Base-by-base conservation (phyloP, 495 filamentous ascomycete species). In the Lichina pygmaea region DNA sequence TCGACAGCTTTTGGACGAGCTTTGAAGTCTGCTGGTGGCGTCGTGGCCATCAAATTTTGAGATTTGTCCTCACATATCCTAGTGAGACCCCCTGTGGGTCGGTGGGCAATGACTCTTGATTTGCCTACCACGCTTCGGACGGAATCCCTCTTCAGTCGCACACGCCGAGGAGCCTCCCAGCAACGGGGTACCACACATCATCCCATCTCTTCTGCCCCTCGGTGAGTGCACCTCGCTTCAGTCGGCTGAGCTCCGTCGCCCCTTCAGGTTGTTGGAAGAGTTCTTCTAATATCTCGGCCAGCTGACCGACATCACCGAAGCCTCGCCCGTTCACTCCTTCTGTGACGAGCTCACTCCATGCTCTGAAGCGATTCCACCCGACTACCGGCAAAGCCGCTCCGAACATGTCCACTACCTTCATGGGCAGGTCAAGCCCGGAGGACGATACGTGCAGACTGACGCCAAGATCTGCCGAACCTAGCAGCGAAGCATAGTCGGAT, bases 351-450 rank as follows among this genome's bases (percentile, higher is more conserved):
- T 94, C 86, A 15, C 71, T 67, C 71, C 86, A 93, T 44, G 82
- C 82, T 56, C 83, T 72, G 52, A 86, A 94, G 7, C 66, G 68
- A 16, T 62, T 66, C 70, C 84, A 93, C 16, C 84, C 89, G 2
- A 75, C 77, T 5, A 99, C 91, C 0, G 89, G 89, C 44, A 99
- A 59, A 0, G 89, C 89, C 0, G 83, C 77, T 0, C 89, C 89
- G 54, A 95, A 93, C 81, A 99, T 89, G 53, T 99, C 89, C 6
- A 99, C 86, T 7, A 99, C 86, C 61, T 99, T 99, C 89, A 99
- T 99, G 0, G 89, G 89, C 17, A 99, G 61, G 61, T 99, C 89
- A 0, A 99, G 82, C 3, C 89, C 89, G 41, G 82, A 92, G 51
- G 78, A 86, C 50, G 81, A 91, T 45, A 71, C 91, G 58, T 99